Conservation (phyloP, 768 basidiomycete species). For the Suillus plorans region DNA sequence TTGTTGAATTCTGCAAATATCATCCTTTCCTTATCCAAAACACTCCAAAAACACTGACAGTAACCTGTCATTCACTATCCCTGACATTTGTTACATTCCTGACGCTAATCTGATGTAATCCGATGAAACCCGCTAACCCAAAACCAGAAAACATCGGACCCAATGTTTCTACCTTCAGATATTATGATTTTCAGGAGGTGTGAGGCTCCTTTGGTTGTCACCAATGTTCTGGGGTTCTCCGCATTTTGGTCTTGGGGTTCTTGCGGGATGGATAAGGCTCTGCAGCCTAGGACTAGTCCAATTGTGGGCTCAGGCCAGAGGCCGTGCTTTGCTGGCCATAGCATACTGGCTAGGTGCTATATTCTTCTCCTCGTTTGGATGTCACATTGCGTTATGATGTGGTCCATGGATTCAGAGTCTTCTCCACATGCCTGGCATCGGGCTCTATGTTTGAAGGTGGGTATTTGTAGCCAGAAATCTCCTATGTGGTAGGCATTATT, state of each 20-base stretch:
- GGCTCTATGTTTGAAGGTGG: slow-evolving; percentile 9
- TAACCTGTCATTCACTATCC: no score
- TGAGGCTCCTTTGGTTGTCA: background rate
- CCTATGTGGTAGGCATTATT: background rate
- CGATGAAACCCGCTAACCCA: no score
- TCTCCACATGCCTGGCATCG: slow-evolving; percentile 15
- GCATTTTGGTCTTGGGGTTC: fast-evolving
- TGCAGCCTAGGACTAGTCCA: slow-evolving; percentile 22
- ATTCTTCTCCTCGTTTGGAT: slow-evolving; percentile 18
- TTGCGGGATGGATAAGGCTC: background rate
- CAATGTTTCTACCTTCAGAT: no score
- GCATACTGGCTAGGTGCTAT: slow-evolving; percentile 21
- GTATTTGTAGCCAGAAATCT: background rate
- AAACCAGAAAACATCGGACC: no score
- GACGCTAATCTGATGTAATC: no score
- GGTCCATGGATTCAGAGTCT: slow-evolving; percentile 14
- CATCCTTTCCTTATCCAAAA: no score
- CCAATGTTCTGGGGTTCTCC: no score
- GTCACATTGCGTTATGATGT: slow-evolving; percentile 23
- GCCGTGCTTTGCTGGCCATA: slow-evolving; percentile 18
- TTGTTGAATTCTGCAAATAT: no score
- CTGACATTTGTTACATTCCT: no score
- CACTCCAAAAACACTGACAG: no score
- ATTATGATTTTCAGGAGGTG: background rate
- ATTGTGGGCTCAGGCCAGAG: slow-evolving; percentile 12